phyloP scores from a whole-genome alignment of 139 green algal species.

The Mesostigma viride region DNA sequence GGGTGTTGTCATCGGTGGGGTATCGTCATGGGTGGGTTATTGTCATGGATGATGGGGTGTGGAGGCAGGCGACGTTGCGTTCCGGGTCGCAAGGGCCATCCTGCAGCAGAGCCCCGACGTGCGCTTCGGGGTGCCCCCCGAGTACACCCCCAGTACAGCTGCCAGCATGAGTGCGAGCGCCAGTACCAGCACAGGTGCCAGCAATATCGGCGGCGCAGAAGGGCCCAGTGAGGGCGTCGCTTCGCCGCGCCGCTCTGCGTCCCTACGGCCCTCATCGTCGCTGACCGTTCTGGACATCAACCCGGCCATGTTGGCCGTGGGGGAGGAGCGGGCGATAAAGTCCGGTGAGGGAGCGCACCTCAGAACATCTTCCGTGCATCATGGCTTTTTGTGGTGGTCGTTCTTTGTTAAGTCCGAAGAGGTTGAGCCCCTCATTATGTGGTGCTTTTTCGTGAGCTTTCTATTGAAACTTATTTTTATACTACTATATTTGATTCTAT shows the following conservation, averaged over 20 bases:
- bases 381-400: not conserved
- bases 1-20: no score
- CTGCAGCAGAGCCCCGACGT: not conserved
- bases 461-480: not conserved
- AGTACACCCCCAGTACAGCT: not conserved
- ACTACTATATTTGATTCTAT: not conserved
- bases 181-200: no score
- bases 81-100: constrained; percentile 13
- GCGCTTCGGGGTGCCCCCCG: not conserved
- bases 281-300: constrained; percentile 93
- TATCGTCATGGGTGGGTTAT: no score
- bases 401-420: not conserved
- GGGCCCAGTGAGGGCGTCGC: not conserved
- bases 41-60: no score
- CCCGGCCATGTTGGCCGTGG: constrained; percentile 75
- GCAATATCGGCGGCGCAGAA: not conserved
- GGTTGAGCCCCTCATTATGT: not conserved
- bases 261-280: not conserved
- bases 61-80: constrained; percentile 27
- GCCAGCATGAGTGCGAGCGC: not conserved
- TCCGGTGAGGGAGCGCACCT: constrained; percentile 5
- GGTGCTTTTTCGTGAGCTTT: not conserved
- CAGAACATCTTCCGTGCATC: not conserved
- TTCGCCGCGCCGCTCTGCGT: no score
- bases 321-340: constrained; percentile 44